Percentiles rank a stretch among this genome's conserved stretches.
Evolutionary conservation across 169 alveolate species (phyloP).

Genomic region (Cryptosporidium sp.): DNA sequence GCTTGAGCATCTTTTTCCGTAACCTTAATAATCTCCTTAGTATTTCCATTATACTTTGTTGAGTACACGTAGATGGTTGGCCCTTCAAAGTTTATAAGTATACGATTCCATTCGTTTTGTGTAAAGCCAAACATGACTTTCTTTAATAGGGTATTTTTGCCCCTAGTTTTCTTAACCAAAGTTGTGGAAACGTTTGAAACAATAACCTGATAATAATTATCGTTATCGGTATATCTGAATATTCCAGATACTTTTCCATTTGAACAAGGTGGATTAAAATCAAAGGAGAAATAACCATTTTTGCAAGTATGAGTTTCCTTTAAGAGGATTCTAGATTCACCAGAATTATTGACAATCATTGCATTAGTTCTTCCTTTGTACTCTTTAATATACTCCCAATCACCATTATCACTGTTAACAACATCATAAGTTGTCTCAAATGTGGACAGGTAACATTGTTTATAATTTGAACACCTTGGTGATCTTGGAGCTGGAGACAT

Average conservation of each 20-base stretch:
- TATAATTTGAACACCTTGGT: constrained; percentile 77
- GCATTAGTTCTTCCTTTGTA: constrained; percentile 70
- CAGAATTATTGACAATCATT: constrained; percentile 1
- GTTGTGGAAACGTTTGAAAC: constrained; percentile 38
- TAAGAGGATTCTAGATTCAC: constrained; percentile 59
- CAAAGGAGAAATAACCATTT: constrained; percentile 79
- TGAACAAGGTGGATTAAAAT: constrained; percentile 79
- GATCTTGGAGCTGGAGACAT: constrained; percentile 77
- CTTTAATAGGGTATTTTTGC: constrained; percentile 9
- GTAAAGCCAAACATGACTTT: constrained; percentile 11
- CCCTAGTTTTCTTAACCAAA: constrained; percentile 17
- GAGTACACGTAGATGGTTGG: constrained; percentile 60
- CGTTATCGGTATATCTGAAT: constrained; percentile 70
- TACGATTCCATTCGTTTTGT: constrained; percentile 74
- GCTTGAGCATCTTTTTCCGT: constrained; percentile 24
- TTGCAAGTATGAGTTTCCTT: constrained; percentile 64
- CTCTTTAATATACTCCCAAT: constrained; percentile 71
- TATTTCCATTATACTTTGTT: constrained; percentile 2
- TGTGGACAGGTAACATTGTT: constrained; percentile 77
- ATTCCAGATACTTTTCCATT: constrained; percentile 77
- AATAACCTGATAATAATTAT: constrained; percentile 70
- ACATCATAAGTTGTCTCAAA: constrained; percentile 61
- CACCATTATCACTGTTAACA: constrained; percentile 66
- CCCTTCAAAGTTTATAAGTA: constrained; percentile 77
- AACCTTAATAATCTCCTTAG: not conserved